Percentiles rank a stretch among this genome's conserved stretches.
Evolutionary conservation across 257 asterid genomes (phyloP).

Genomic region (Fraxinus americana): DNA sequence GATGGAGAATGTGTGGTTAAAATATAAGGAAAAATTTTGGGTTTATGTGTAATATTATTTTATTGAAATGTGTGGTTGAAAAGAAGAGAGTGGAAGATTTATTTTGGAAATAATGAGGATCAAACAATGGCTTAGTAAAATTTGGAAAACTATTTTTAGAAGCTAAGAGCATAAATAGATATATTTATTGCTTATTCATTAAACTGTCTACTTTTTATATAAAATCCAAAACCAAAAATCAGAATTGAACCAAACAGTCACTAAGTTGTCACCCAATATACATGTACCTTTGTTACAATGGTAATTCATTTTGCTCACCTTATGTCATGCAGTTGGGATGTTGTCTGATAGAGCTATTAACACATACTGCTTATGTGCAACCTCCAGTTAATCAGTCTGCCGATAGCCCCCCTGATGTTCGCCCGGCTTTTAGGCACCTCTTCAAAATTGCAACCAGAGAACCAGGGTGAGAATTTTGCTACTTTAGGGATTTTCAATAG

Average conservation of each 20-base stretch:
- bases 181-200: not conserved
- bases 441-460: constrained; percentile 64
- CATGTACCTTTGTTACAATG: constrained; percentile 14
- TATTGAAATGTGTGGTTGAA: no score
- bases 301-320: constrained; percentile 18
- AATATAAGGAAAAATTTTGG: no score
- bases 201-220: not conserved
- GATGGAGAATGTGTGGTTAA: no score
- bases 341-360: constrained; percentile 75
- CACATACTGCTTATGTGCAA: constrained; percentile 87
- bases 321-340: constrained; percentile 85
- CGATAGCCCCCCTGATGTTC: constrained; percentile 87
- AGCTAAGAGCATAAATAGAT: not conserved
- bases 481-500: constrained; percentile 1
- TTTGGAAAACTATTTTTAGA: not conserved
- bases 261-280: not conserved
- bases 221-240: not conserved
- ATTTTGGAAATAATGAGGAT: no score
- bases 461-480: constrained; percentile 55
- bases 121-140: not conserved
- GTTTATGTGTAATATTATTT: no score
- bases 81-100: no score
- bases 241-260: not conserved
- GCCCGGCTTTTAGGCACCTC: constrained; percentile 93
- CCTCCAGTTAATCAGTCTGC: constrained; percentile 72